A percentile compares a stretch with the other conserved stretches of the same genome.
phyloP scores from a whole-genome alignment of 2,329 filamentous ascomycete genomes.

The Monosporascus sp. region DNA sequence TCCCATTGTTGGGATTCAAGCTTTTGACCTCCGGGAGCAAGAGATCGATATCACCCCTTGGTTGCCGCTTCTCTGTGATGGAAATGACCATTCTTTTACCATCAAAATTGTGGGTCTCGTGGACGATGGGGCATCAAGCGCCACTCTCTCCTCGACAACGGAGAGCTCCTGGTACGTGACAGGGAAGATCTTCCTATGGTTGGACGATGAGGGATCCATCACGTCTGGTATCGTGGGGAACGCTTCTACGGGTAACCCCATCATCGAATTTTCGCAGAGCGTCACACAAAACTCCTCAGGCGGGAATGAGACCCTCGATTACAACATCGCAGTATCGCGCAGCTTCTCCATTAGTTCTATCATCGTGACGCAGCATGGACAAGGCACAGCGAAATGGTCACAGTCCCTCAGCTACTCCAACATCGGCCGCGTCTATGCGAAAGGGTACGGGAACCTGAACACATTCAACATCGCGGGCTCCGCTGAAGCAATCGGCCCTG shows the following conservation, averaged over 20 bases:
- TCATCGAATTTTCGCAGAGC: constrained; percentile 44
- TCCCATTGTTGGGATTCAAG: constrained; percentile 71
- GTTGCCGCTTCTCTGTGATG: constrained; percentile 64
- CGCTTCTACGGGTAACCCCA: constrained; percentile 31
- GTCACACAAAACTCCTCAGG: constrained; percentile 43
- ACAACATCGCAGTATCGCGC: constrained; percentile 52
- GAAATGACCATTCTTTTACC: constrained; percentile 58
- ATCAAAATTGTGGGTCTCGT: constrained; percentile 63
- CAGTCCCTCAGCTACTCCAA: constrained; percentile 54
- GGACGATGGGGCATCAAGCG: constrained; percentile 45
- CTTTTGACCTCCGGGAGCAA: constrained; percentile 73
- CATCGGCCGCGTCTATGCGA: constrained; percentile 32
- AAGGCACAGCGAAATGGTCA: constrained; percentile 43
- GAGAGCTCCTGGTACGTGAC: constrained; percentile 70
- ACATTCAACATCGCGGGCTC: constrained; percentile 36
- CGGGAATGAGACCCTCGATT: constrained; percentile 54
- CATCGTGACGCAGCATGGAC: constrained; percentile 43
- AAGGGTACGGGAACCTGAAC: constrained; percentile 26
- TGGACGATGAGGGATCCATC: constrained; percentile 45
- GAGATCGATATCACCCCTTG: constrained; percentile 80
- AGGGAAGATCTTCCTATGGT: constrained; percentile 77
- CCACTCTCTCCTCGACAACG: constrained; percentile 48
- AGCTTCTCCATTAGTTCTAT: constrained; percentile 47
- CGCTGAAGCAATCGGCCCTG: constrained; percentile 30
- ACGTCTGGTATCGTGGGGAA: constrained; percentile 43